phyloP scores from a whole-genome alignment of 345 rosid genomes.

The Eucalyptus pauciflora region DNA sequence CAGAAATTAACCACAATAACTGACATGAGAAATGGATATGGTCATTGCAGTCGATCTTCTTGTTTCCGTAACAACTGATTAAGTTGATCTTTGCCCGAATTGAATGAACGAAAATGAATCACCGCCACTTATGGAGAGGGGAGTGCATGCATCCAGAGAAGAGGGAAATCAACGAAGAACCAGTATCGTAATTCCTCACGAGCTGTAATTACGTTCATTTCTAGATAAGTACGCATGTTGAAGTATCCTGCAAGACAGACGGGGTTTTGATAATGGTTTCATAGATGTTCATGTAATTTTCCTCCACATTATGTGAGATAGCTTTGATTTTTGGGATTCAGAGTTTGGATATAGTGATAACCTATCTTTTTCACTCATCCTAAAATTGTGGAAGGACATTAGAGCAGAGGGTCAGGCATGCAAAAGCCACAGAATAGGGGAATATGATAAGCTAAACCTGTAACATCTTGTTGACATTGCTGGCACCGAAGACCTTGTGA shows the following conservation, averaged over 20 bases:
- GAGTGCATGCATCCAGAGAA: background rate
- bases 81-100: background rate
- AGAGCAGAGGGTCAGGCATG: background rate
- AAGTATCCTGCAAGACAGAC: background rate
- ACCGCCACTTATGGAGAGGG: background rate
- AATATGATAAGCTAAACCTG: slow-evolving; percentile 35
- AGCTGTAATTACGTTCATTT: background rate
- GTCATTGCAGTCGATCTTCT: background rate
- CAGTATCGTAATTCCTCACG: background rate
- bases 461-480: slow-evolving; percentile 88
- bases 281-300: background rate
- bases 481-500: slow-evolving; percentile 92
- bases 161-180: background rate
- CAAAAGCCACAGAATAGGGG: background rate
- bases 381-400: background rate
- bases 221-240: background rate
- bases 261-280: background rate
- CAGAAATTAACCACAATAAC: slow-evolving; percentile 20
- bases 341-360: background rate
- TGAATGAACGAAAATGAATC: background rate
- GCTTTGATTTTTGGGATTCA: background rate
- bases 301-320: background rate
- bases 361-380: background rate
- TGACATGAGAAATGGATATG: background rate
- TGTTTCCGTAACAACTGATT: background rate